A percentile compares a stretch with the other conserved stretches of the same genome.
Conservation (phyloP, 2,329 filamentous ascomycete species). For the Ceratocystis variospora region DNA sequence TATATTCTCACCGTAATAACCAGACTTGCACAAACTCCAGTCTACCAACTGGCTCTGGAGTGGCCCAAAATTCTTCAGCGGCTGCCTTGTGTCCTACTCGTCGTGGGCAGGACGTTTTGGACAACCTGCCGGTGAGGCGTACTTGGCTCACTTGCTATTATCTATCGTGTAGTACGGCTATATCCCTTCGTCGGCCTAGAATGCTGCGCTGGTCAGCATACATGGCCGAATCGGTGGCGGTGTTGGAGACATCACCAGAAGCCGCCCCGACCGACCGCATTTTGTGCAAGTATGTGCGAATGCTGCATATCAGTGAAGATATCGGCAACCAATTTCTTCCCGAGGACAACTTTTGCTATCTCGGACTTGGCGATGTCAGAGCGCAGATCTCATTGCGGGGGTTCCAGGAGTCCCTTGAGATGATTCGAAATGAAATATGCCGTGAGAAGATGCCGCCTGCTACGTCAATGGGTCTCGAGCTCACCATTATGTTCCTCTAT, state of each 20-base stretch:
- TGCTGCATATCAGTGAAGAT: conserved; percentile 53
- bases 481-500: conserved; percentile 59
- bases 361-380: conserved; percentile 46
- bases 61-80: neutral
- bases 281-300: conserved; percentile 45
- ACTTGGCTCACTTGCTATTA: conserved; percentile 48
- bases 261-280: conserved; percentile 43
- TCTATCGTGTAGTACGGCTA: conserved; percentile 44
- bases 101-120: conserved; percentile 21
- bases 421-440: conserved; percentile 43
- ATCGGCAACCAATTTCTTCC: conserved; percentile 51
- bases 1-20: neutral
- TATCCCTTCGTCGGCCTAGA: conserved; percentile 47
- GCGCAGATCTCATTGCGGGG: conserved; percentile 50
- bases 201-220: conserved; percentile 47
- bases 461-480: conserved; percentile 48
- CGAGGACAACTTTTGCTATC: conserved; percentile 45
- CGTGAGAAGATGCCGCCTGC: conserved; percentile 40
- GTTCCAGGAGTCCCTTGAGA: conserved; percentile 50
- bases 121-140: conserved; percentile 30
- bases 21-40: no score
- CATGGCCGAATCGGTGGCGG: conserved; percentile 45
- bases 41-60: no score
- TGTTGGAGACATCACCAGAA: conserved; percentile 40
- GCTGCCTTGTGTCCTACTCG: conserved; percentile 20